Conservation (phyloP, 305 asterid genomes). For the Ilex paraguariensis region DNA sequence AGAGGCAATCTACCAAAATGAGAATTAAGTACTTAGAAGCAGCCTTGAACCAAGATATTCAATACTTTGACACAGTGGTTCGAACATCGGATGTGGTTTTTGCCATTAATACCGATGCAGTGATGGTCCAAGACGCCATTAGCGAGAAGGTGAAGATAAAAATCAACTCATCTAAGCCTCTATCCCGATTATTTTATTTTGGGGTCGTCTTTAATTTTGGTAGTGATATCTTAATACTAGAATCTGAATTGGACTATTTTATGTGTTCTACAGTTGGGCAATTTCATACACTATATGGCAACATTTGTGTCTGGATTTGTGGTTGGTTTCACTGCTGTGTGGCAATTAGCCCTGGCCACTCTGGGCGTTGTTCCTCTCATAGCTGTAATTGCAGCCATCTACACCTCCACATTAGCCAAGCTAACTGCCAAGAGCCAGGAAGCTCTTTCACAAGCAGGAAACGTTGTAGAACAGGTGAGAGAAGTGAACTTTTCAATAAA, state of each 20-base stretch:
- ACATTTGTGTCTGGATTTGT: slow-evolving; percentile 92
- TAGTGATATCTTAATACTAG: no score
- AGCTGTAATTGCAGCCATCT: slow-evolving; percentile 89
- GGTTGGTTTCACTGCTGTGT: slow-evolving; percentile 95
- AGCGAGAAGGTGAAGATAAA: slow-evolving; percentile 74
- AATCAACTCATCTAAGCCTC: neutral
- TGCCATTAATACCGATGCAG: slow-evolving; percentile 96
- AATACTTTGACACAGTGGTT: slow-evolving; percentile 86
- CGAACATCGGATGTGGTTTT: slow-evolving; percentile 93
- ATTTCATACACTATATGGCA: slow-evolving; percentile 97
- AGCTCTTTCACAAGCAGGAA: slow-evolving; percentile 91
- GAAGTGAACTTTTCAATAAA: neutral
- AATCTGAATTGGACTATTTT: no score
- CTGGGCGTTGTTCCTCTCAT: slow-evolving; percentile 94
- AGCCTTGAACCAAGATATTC: slow-evolving; percentile 90
- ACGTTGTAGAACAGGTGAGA: slow-evolving; percentile 86
- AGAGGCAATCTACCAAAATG: slow-evolving; percentile 94
- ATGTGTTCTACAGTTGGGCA: slow-evolving; percentile 62
- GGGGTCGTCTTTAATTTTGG: no score
- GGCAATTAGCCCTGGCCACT: slow-evolving; percentile 93
- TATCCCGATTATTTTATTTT: no score
- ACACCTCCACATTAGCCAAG: slow-evolving; percentile 64
- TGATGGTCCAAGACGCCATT: slow-evolving; percentile 97
- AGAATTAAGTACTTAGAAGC: slow-evolving; percentile 89
- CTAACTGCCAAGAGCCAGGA: slow-evolving; percentile 88